Percentiles rank a stretch among this genome's conserved stretches.
Evolutionary conservation across 2,329 filamentous ascomycete species (phyloP).

Genomic region (Pseudocercospora fijiensis): DNA sequence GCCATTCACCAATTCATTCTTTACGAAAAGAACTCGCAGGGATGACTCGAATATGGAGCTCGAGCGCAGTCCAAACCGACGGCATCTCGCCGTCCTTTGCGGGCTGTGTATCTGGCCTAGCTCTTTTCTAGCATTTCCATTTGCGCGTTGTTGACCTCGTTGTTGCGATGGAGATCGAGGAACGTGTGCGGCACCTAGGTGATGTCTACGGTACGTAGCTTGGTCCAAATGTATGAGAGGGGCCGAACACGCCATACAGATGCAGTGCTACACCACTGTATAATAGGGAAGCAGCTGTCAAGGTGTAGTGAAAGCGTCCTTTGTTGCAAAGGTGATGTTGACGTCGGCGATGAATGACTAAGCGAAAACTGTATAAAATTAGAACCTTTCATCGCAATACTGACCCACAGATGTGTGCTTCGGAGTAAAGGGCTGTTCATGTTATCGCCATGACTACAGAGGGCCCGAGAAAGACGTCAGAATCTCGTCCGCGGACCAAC

Average conservation of each 20-base stretch:
- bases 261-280: too few species aligned
- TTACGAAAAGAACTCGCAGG: not conserved
- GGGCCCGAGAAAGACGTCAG: not conserved
- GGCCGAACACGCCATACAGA: not conserved
- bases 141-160: not conserved
- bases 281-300: too few species aligned
- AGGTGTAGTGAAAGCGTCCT: too few species aligned
- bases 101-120: not conserved
- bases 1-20: too few species aligned
- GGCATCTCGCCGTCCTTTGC: not conserved
- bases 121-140: not conserved
- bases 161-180: not conserved
- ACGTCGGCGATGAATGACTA: too few species aligned
- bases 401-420: too few species aligned
- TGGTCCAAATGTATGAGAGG: not conserved
- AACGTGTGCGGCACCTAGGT: not conserved
- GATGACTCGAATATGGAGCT: not conserved
- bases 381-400: too few species aligned
- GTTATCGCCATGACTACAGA: not conserved
- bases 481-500: not conserved
- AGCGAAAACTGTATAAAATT: too few species aligned
- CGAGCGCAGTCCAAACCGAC: not conserved
- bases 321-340: too few species aligned
- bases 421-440: too few species aligned
- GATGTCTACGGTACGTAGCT: not conserved